Conservation (phyloP, 768 basidiomycete species). For the Cystobasidium ongulense region DNA sequence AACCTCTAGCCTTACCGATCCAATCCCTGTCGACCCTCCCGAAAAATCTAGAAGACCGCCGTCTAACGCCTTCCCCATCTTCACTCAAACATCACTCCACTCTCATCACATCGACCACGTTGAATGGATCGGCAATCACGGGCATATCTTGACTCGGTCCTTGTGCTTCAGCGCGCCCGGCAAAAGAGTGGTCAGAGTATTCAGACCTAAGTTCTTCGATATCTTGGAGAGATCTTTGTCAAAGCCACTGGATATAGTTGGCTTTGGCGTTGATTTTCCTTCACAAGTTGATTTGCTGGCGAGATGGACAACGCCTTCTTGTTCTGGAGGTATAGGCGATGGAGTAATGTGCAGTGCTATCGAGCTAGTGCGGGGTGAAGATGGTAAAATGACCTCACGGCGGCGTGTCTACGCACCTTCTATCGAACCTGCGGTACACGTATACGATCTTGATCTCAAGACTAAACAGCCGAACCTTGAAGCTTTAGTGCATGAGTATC, state of each 20-base stretch:
- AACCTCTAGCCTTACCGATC: background rate
- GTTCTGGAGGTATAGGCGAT: slow-evolving; percentile 3
- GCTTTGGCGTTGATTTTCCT: background rate
- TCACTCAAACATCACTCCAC: slow-evolving; percentile 28
- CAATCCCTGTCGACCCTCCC: background rate
- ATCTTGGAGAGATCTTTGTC: background rate
- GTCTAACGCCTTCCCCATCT: slow-evolving; percentile 4
- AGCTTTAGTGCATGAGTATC: slow-evolving; percentile 1
- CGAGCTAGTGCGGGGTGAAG: background rate
- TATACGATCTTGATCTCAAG: background rate
- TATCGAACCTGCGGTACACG: slow-evolving; percentile 17
- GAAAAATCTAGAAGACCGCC: background rate
- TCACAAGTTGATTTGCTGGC: background rate
- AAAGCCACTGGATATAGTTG: slow-evolving; percentile 3
- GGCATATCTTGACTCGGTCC: slow-evolving; percentile 8
- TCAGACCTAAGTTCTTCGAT: slow-evolving; percentile 23
- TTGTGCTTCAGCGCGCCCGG: slow-evolving; percentile 20
- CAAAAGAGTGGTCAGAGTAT: slow-evolving; percentile 2
- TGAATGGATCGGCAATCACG: slow-evolving; percentile 10
- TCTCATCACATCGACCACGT: slow-evolving; percentile 34
- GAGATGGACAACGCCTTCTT: slow-evolving; percentile 17
- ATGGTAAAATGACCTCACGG: background rate
- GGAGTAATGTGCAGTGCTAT: background rate
- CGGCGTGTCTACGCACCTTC: slow-evolving; percentile 9
- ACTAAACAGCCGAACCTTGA: slow-evolving; percentile 7